Conservation (phyloP, 495 filamentous ascomycete species). For the Trichoderma parareesei region DNA sequence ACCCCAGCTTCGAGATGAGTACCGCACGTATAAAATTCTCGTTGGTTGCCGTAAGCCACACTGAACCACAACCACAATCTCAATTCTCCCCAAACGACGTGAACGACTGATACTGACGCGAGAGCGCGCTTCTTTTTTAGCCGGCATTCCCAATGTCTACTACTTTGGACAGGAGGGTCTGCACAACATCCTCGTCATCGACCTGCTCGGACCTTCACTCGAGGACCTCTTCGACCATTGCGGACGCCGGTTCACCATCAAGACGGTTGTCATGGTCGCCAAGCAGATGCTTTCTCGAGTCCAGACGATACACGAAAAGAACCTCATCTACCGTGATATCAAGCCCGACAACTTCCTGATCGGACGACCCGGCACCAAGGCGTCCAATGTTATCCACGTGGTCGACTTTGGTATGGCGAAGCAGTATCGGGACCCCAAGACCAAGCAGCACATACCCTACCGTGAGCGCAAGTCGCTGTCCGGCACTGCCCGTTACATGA, state of each 20-base stretch:
- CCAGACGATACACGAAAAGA: conserved; percentile 99
- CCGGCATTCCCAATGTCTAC: conserved; percentile 99
- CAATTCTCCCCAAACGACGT: not conserved
- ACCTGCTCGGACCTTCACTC: conserved; percentile 89
- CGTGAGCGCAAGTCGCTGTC: conserved; percentile 95
- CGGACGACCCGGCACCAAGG: conserved; percentile 83
- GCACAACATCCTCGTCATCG: conserved; percentile 98
- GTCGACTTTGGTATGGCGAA: conserved; percentile 99
- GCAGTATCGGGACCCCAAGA: conserved; percentile 97
- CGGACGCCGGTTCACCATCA: conserved; percentile 87
- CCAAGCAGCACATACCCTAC: conserved; percentile 98
- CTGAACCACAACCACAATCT: conserved; percentile 2
- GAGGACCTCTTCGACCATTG: conserved; percentile 99
- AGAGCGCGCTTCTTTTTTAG: conserved; percentile 36
- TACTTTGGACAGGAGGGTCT: conserved; percentile 99
- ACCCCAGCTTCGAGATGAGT: conserved; percentile 96
- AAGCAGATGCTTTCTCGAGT: conserved; percentile 99
- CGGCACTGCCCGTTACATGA: conserved; percentile 97
- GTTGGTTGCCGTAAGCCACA: conserved; percentile 80
- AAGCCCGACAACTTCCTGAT: conserved; percentile 99
- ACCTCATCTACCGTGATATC: conserved; percentile 98
- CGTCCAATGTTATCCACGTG: conserved; percentile 96
- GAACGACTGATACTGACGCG: not conserved
- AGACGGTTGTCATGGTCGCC: conserved; percentile 98
- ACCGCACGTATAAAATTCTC: conserved; percentile 98